These are phyloP conservation scores for Marasmius oreades DNA, from an alignment of 1,284 basidiomycete genomes.

Conservation along the genomic window DNA sequence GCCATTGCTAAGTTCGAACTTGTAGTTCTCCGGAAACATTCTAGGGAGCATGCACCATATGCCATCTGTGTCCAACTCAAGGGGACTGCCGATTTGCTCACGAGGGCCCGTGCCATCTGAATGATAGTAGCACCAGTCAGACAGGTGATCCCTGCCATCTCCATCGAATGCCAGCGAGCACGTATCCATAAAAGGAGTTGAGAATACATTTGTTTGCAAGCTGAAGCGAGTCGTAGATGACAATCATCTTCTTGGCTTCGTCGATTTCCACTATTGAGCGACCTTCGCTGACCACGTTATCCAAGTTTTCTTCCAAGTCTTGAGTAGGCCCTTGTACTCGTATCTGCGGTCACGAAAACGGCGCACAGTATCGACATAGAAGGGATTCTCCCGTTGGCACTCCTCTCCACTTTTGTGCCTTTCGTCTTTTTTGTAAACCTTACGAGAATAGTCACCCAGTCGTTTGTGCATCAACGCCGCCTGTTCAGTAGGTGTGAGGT, in stretches of 20 bases:
- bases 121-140: conserved; percentile 99
- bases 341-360: conserved; percentile 97
- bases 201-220: conserved; percentile 99
- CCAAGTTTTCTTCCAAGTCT: conserved; percentile 99
- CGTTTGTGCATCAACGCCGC: conserved; percentile 94
- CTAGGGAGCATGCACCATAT: conserved; percentile 99
- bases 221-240: conserved; percentile 99
- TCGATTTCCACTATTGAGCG: conserved; percentile 83
- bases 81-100: conserved; percentile 97
- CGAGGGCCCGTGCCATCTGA: conserved; percentile 98
- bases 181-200: conserved; percentile 99
- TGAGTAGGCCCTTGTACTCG: conserved; percentile 98
- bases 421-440: conserved; percentile 99
- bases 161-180: conserved; percentile 99
- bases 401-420: conserved; percentile 94
- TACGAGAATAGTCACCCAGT: conserved; percentile 96
- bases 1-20: conserved; percentile 86
- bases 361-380: conserved; percentile 98
- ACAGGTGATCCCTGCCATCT: conserved; percentile 99
- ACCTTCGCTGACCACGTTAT: conserved; percentile 70
- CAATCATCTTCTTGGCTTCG: conserved; percentile 99
- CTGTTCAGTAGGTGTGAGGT: conserved; percentile 86
- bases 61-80: conserved; percentile 98
- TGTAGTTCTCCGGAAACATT: conserved; percentile 97
- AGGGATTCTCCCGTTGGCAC: conserved; percentile 99